Conservation (phyloP, 1,284 basidiomycete species). For the Cystobasidium sp. region DNA sequence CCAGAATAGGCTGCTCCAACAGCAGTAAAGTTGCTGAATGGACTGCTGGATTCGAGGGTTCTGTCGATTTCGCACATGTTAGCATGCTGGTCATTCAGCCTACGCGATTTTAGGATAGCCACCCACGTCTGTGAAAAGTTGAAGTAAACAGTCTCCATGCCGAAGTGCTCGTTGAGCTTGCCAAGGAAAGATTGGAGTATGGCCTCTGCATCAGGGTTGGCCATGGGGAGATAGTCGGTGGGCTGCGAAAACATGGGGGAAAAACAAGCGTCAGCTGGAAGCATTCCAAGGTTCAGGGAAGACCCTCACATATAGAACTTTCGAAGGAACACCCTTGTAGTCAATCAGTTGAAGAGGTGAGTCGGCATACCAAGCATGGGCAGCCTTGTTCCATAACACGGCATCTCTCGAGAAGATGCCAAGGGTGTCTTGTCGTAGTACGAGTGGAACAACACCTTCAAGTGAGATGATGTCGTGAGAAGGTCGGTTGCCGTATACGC, state of each 20-base stretch:
- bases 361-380: constrained; percentile 10
- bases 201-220: constrained; percentile 2
- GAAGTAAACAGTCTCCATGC: constrained; percentile 12
- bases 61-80: no score
- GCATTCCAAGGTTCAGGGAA: no score
- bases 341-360: neutral
- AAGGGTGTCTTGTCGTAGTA: constrained; percentile 2
- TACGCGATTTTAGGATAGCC: no score
- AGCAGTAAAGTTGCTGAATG: neutral
- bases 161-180: neutral
- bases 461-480: neutral
- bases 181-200: neutral
- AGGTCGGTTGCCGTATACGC: neutral
- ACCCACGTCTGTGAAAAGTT: constrained; percentile 11
- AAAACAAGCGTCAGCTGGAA: no score
- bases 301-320: neutral
- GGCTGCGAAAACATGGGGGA: no score
- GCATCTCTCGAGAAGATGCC: neutral
- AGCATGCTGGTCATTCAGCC: no score
- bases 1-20: neutral
- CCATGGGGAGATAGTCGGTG: constrained; percentile 1
- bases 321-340: neutral
- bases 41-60: neutral
- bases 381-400: neutral
- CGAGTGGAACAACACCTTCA: neutral